A percentile compares a stretch with the other conserved stretches of the same genome.
These are phyloP conservation scores for Fusarium sp. DNA, from an alignment of 2,329 filamentous ascomycete genomes.

Conservation along the genomic window DNA sequence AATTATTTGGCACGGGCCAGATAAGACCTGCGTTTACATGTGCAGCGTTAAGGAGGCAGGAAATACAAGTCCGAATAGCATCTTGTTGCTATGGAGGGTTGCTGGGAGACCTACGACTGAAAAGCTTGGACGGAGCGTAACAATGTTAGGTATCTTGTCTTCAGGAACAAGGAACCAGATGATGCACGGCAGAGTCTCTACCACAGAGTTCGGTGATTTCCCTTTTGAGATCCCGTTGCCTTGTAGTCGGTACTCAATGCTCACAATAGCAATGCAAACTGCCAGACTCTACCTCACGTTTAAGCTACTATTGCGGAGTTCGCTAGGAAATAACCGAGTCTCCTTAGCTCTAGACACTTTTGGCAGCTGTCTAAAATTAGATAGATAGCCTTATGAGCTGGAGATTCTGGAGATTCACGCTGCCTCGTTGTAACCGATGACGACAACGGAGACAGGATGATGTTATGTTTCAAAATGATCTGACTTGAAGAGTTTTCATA, in stretches of 20 bases:
- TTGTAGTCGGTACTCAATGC: background rate
- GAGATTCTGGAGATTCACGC: background rate
- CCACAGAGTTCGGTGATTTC: background rate
- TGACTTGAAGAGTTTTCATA: background rate
- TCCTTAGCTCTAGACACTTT: background rate
- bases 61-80: background rate
- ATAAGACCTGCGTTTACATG: background rate
- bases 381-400: background rate
- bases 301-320: background rate
- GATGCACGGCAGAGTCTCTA: background rate
- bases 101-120: background rate
- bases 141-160: background rate
- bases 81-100: background rate
- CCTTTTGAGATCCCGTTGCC: background rate
- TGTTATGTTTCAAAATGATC: background rate
- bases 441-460: background rate
- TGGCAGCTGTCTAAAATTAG: background rate
- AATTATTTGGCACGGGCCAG: background rate
- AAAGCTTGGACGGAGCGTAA: background rate
- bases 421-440: background rate
- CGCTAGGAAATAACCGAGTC: background rate
- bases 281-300: background rate
- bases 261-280: background rate
- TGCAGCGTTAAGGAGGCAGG: background rate
- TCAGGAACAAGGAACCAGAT: background rate